These are phyloP conservation scores for Tolypocladium tropicale DNA, from an alignment of 2,329 filamentous ascomycete genomes.

Conservation along the genomic window DNA sequence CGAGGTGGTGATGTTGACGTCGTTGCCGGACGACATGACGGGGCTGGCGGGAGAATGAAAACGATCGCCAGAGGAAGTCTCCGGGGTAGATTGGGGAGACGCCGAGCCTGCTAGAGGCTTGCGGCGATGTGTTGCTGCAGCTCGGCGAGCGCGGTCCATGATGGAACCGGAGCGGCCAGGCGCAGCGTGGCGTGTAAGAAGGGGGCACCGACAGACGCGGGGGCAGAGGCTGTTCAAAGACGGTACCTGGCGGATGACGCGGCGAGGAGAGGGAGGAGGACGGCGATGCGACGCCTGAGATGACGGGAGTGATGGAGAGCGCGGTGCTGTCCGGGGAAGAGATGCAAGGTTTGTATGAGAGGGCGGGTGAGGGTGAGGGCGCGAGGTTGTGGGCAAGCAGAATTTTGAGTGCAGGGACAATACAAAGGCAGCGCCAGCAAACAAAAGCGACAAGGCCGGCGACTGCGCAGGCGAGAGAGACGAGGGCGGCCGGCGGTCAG, in stretches of 20 bases:
- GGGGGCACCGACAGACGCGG: conserved; percentile 8
- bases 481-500: conserved; percentile 4
- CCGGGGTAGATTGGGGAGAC: conserved; percentile 22
- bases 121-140: conserved; percentile 20
- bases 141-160: conserved; percentile 28
- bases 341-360: conserved; percentile 10
- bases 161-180: conserved; percentile 18
- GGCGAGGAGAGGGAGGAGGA: not conserved
- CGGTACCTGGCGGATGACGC: not conserved
- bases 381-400: conserved; percentile 2
- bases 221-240: conserved; percentile 1
- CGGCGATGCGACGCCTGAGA: not conserved
- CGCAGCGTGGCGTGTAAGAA: conserved; percentile 7
- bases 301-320: not conserved
- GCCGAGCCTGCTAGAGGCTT: conserved; percentile 19
- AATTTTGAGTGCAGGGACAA: not conserved
- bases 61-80: conserved; percentile 17
- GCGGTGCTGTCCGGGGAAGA: conserved; percentile 3
- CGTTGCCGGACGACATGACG: conserved; percentile 18
- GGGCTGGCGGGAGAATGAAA: conserved; percentile 19
- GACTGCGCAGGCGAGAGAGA: conserved; percentile 3
- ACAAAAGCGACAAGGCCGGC: not conserved
- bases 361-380: conserved; percentile 3
- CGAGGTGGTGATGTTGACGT: conserved; percentile 12
- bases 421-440: not conserved